A percentile compares a stretch with the other conserved stretches of the same genome.
Evolutionary conservation across 306 rosid genomes (phyloP).

Genomic region (Delonix regia): DNA sequence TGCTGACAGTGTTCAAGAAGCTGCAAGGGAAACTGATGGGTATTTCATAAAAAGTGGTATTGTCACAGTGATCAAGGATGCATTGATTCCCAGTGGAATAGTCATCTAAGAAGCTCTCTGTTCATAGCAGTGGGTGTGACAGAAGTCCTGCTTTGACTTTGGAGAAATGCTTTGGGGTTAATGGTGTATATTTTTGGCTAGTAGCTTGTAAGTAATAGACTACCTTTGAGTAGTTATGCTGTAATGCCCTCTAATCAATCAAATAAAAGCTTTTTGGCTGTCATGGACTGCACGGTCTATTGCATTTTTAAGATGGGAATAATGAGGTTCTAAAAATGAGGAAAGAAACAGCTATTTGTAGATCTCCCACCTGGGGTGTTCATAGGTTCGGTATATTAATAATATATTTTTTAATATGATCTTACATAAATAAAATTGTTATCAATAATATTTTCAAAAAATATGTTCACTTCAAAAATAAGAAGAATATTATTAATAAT

Average conservation of each 20-base stretch:
- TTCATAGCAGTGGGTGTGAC: constrained; percentile 19
- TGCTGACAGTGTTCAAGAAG: constrained; percentile 85
- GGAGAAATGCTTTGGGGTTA: constrained; percentile 30
- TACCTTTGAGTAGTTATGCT: constrained; percentile 32
- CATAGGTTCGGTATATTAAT: too few species aligned
- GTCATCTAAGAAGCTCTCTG: constrained; percentile 46
- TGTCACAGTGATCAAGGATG: constrained; percentile 94
- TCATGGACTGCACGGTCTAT: background rate
- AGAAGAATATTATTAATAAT: too few species aligned
- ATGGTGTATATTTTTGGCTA: constrained; percentile 43
- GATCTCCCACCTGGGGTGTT: too few species aligned
- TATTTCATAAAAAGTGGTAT: constrained; percentile 97
- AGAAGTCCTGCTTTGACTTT: constrained; percentile 30
- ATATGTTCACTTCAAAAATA: too few species aligned
- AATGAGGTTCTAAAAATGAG: background rate
- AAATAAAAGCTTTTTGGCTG: constrained; percentile 39
- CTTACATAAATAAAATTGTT: too few species aligned
- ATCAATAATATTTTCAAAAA: too few species aligned
- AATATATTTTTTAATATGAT: too few species aligned
- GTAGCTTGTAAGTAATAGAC: constrained; percentile 53
- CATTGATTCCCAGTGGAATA: constrained; percentile 88
- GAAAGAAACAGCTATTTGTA: background rate
- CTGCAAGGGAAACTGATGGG: constrained; percentile 97
- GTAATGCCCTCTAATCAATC: constrained; percentile 43
- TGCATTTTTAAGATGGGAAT: background rate